Base-by-base conservation (phyloP, 2,329 filamentous ascomycete species). In the Lachnellula suecica region DNA sequence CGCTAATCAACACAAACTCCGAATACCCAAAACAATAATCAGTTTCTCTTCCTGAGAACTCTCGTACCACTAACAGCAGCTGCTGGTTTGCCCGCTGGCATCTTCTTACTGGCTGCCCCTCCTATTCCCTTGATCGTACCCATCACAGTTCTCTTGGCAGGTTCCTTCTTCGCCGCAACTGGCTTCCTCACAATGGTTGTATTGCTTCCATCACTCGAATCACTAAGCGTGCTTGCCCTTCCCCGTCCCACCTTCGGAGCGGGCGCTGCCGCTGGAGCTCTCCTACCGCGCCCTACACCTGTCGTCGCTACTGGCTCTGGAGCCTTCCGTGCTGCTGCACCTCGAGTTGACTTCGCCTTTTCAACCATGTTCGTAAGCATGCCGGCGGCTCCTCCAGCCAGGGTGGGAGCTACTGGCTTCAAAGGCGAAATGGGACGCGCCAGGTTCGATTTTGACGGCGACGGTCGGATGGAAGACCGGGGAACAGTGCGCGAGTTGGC, bases 401-500 rank as follows among this genome's bases (percentile, higher is more conserved):
- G 59, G 9, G 54, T 56, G 17, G 65, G 63, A 17, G 73, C 59
- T 23, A 56, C 54, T 5, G 74, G 72, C 64, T 89, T 88, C n/a
- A 82, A 64, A 1, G 86, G 84, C 22, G 86, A 87, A 15, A 77
- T 73, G 22, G 84, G 79, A 22, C 81, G 79, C 2, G 80, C 74
- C 35, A 84, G 74, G 51, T 78, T 76, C 3, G 80, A 75, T 64
- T 87, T 85, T 22, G 72, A 69, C 13, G 81, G 78, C n/a, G 82
- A 81, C 4, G 67, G 65, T 11, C 63, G 63, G 22, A 63, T 55
- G 29, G 61, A 63, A 23, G 63, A 64, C 13, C 56, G 53, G 43
- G 59, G 61, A 24, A 62, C 47, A 2, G 64, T 64, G 47, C 89
- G 84, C 5, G 88, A 88, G 66, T 96, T 96, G 53, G 87, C 86